Evolutionary conservation across 1,139 yeast genomes (phyloP), one percentile per base, ranked within the genome.

Genomic region (Yamadazyma mexicana): DNA sequence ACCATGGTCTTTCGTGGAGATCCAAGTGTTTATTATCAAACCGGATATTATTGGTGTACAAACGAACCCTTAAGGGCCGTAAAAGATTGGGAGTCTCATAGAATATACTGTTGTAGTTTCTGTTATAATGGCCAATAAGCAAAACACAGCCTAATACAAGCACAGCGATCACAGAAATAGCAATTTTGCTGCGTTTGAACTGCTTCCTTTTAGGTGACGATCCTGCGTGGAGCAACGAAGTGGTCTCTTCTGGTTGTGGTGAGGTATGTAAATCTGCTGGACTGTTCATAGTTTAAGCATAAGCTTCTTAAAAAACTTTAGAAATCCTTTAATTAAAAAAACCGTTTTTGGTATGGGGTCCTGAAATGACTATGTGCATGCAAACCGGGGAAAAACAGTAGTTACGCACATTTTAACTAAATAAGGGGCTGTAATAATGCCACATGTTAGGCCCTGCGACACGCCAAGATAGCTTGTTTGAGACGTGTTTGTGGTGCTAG

Each of bases 21-120:
- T 59, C 58, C 22, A 59, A 48, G 40, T 57, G 38, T 38, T 40
- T 43, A 40, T 62, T 73, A 40, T 75, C 83, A 47, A 62, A 74
- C 17, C 84, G 60, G 40, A 79, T 73, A 48, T 79, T 79, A 52
- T 79, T 75, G 20, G 79, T 72, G 52, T 77, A 78, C 3, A 79
- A 47, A 28, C 81, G 56, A 33, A 76, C 51, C 25, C 49, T 48
- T 25, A 64, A 45, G 2, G 55, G 54, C 17, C 47, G 44, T 6
- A 47, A 37, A 7, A 49, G 15, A 17, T 40, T 28, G 5, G 51
- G 45, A 2, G 35, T 10, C 10, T 34, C 35, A 27, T 35, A 27
- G 15, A 25, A 29, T 11, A 34, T 31, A 10, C 17, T n/a, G 17
- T 18, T 23, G 31, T 17, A 14, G 14, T 7, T 5, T 3, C 17